Percentiles rank a stretch among this genome's conserved stretches.
phyloP scores from a whole-genome alignment of 805 yeast species.

The Pichia eremophila region DNA sequence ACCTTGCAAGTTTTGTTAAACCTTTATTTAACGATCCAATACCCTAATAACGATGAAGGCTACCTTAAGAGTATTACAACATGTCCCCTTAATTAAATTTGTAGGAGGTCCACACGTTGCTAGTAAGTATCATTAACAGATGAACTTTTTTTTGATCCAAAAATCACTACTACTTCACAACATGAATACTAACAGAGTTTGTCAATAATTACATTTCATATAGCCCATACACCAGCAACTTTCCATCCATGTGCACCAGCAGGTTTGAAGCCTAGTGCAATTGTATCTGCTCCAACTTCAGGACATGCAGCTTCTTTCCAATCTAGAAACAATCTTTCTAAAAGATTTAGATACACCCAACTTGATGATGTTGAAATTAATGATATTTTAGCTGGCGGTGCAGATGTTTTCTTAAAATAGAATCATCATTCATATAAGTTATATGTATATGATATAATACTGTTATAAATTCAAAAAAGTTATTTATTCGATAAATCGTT shows the following conservation, averaged over 20 bases:
- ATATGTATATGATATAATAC: no score
- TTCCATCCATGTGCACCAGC: conserved; percentile 33
- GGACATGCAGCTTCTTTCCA: conserved; percentile 21
- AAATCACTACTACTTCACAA: no score
- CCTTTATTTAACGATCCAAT: no score
- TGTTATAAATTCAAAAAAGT: neutral
- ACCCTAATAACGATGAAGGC: conserved; percentile 22
- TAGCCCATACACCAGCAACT: conserved; percentile 15
- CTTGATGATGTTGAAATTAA: conserved; percentile 67
- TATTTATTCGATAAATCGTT: neutral
- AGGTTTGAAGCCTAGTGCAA: conserved; percentile 20
- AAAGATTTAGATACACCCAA: conserved; percentile 58
- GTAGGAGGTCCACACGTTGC: conserved; percentile 69
- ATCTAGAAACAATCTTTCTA: conserved; percentile 60
- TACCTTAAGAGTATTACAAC: conserved; percentile 21
- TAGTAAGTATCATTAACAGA: conserved; percentile 30
- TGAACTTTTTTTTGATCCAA: no score
- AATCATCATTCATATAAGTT: neutral
- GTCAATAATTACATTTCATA: neutral
- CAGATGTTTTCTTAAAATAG: conserved; percentile 40
- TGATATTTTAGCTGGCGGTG: conserved; percentile 76
- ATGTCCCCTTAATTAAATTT: conserved; percentile 73
- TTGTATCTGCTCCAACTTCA: conserved; percentile 5
- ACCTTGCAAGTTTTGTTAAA: no score
- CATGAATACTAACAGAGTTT: neutral